A percentile compares a stretch with the other conserved stretches of the same genome.
Conservation (phyloP, 768 basidiomycete species). For the Gyrodon lividus region DNA sequence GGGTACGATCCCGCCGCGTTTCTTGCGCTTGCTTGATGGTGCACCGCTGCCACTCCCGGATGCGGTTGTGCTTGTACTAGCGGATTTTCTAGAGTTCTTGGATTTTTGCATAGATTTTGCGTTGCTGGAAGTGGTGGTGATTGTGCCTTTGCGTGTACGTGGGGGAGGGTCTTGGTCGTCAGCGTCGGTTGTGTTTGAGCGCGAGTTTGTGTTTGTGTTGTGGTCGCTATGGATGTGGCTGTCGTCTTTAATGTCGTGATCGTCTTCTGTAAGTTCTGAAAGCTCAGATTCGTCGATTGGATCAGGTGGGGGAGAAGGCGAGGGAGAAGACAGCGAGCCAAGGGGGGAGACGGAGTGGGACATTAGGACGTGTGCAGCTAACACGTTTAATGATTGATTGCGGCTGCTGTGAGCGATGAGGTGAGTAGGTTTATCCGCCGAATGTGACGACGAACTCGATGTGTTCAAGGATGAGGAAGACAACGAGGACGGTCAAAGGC, state of each 20-base stretch:
- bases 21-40: conserved; percentile 38
- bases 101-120: conserved; percentile 13
- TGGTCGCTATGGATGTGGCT: conserved; percentile 25
- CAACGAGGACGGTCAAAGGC: conserved; percentile 8
- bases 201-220: conserved; percentile 6
- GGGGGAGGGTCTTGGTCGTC: conserved; percentile 16
- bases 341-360: conserved; percentile 38
- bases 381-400: neutral
- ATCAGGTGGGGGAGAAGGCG: conserved; percentile 52
- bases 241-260: conserved; percentile 51
- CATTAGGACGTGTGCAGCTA: conserved; percentile 10
- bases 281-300: conserved; percentile 65
- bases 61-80: conserved; percentile 1
- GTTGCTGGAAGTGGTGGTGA: neutral
- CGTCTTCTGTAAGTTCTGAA: conserved; percentile 82
- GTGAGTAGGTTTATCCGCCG: neutral
- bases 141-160: conserved; percentile 12
- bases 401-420: neutral
- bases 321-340: conserved; percentile 67
- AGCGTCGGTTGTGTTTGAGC: conserved; percentile 5
- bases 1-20: conserved; percentile 69
- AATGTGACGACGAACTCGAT: neutral
- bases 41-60: conserved; percentile 7
- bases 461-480: conserved; percentile 17
- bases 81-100: conserved; percentile 3